Base-by-base conservation (phyloP, 2,329 filamentous ascomycete genomes). In the Fusarium equiseti region DNA sequence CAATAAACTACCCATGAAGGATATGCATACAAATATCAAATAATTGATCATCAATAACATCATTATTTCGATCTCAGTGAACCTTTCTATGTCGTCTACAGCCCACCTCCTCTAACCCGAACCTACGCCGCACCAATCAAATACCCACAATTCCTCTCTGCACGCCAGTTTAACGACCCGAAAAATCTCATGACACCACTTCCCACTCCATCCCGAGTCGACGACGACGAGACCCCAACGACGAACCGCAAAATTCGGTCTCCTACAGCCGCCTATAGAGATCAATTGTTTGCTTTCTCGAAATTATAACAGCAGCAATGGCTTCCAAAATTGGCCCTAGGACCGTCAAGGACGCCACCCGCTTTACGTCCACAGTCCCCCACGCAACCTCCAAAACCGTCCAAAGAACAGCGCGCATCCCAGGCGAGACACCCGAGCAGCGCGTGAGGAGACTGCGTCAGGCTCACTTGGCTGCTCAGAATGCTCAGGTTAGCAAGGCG, bases 281-380 rank as follows among this genome's bases (percentile, higher is more conserved):
- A 53, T 46, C 52, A 40, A 29, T 42, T 32, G 53, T 35, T 46
- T 24, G 48, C 24, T 52, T 55, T 44, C 27, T 54, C 26, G 54
- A 29, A 24, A 20, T 38, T n/a, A 18, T 22, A 53, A 8, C 31
- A 20, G 52, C 35, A 73, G 83, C 64, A 74, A 84, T 84, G 82
- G 79, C 80, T 60, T 80, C 81, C 35, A 79, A 80, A 73, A 80
- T 84, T 46, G 83, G 83, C 71, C 86, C 91, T 66, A 90, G 91
- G 78, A 92, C 89, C 82, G 90, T 92, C 79, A 89, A 88, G 75
- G 92, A 95, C 79, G 92, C 93, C 73, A 96, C 93, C 76, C 90
- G 92, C 78, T 96, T 84, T 78, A 84, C 82, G 38, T 83, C 82
- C 59, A 83, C 82, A 62, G 82, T 83, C 63, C 82, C 83, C 55